Evolutionary conservation across 305 asterid genomes (phyloP), one percentile per base, ranked within the genome.

Genomic region (Fraxinus ornus): DNA sequence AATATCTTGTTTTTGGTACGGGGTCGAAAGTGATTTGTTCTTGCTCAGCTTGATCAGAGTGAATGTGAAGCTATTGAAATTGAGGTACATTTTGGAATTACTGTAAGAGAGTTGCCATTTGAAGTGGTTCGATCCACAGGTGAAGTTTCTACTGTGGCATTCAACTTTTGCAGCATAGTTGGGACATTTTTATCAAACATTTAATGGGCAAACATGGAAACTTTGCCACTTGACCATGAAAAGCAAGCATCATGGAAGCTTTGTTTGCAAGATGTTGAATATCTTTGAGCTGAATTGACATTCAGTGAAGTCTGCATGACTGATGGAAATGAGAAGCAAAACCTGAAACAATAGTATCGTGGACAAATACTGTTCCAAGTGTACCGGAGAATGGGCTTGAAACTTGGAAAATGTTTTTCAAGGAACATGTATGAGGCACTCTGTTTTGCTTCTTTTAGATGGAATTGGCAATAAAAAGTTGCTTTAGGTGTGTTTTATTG

Each of bases 281-380:
- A 78, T 55, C 74, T 15, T 66, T 33, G 62, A 35, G 55, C 62
- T 62, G 78, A 52, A n/a, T 39, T 22, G 21, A 47, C 75, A 47
- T 78, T 62, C 49, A 71, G 21, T 73, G 77, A 60, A 47, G 78
- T 35, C 44, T 62, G 26, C 81, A 64, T 78, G 78, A 62, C 37
- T n/a, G 32, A 28, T 19, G 9, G 52, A 70, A 37, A 3, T 73
- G 60, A 49, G 78, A 80, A 22, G 57, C 76, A 33, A 73, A 81
- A 85, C 74, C 35, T 75, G 83, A 78, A 85, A 77, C 32, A 49
- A 4, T 47, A 22, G 44, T 64, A 39, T 17, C 30, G 7, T 80
- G 79, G 32, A 35, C 44, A 22, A 49, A 78, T 32, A 78, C 36
- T 6, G n/a, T 55, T 36, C 33, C 73, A n/a, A 22, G 72, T 21